phyloP scores from a whole-genome alignment of 176 grass and related monocot species.

The Calamus simplicifolius region DNA sequence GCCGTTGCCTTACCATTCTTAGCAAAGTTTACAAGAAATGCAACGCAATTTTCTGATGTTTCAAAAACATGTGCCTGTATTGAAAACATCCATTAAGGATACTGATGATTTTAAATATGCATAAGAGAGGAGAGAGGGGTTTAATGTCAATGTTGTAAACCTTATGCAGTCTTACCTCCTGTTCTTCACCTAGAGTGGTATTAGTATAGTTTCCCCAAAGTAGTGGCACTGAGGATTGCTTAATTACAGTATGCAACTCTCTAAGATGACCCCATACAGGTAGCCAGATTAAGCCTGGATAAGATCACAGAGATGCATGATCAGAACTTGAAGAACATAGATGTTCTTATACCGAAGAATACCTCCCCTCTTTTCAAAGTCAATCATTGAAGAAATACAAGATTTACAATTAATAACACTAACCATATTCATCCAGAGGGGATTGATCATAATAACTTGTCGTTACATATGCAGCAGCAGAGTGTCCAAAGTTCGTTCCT shows the following conservation, averaged over 20 bases:
- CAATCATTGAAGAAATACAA: too few species aligned
- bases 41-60: conserved; percentile 52
- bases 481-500: conserved; percentile 92
- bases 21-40: conserved; percentile 77
- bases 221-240: conserved; percentile 44
- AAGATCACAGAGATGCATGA: conserved; percentile 4
- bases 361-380: too few species aligned
- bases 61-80: conserved; percentile 75
- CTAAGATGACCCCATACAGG: conserved; percentile 90
- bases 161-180: conserved; percentile 56
- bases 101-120: neutral
- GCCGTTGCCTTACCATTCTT: conserved; percentile 12
- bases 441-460: conserved; percentile 89
- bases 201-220: conserved; percentile 60
- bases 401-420: conserved; percentile 5
- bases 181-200: conserved; percentile 45
- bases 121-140: neutral
- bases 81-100: too few species aligned
- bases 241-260: conserved; percentile 71
- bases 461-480: conserved; percentile 69
- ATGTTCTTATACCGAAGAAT: too few species aligned
- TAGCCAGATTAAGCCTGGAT: conserved; percentile 74
- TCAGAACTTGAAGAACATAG: too few species aligned
- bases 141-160: neutral
- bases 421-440: conserved; percentile 97